phyloP scores from a whole-genome alignment of 148 eudicot genomes.

The Cornus suecica region DNA sequence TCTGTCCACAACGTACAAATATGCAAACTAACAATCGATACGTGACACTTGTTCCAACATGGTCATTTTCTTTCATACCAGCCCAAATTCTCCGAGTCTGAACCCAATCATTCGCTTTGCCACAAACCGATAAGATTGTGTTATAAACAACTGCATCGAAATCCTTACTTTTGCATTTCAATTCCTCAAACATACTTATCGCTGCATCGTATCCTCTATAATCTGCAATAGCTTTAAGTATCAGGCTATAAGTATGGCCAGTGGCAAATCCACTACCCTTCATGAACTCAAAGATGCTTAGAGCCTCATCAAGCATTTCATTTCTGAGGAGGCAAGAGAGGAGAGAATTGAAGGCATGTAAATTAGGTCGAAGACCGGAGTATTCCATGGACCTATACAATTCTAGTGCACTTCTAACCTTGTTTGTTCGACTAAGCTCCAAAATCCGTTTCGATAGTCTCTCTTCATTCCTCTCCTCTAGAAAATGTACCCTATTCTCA shows the following conservation, averaged over 20 bases:
- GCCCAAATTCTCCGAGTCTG: slow-evolving; percentile 44
- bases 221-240: slow-evolving; percentile 48
- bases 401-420: slow-evolving; percentile 43
- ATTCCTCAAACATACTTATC: slow-evolving; percentile 34
- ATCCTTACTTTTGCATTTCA: slow-evolving; percentile 27
- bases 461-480: slow-evolving; percentile 53
- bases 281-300: slow-evolving; percentile 39
- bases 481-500: slow-evolving; percentile 29
- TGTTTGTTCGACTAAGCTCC: slow-evolving; percentile 48
- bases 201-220: slow-evolving; percentile 33
- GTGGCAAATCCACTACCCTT: slow-evolving; percentile 25
- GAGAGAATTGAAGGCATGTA: slow-evolving; percentile 63
- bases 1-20: slow-evolving; percentile 57
- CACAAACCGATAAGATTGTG: slow-evolving; percentile 51
- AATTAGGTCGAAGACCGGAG: slow-evolving; percentile 37
- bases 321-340: slow-evolving; percentile 51
- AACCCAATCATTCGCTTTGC: slow-evolving; percentile 48
- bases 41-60: slow-evolving; percentile 42
- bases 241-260: slow-evolving; percentile 57
- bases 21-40: slow-evolving; percentile 48
- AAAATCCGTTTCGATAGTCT: slow-evolving; percentile 39
- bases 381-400: slow-evolving; percentile 54
- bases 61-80: slow-evolving; percentile 43
- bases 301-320: slow-evolving; percentile 37
- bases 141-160: slow-evolving; percentile 55